Base-by-base conservation (phyloP, 805 yeast species). In the Kodamaea hsintzibuensis region DNA sequence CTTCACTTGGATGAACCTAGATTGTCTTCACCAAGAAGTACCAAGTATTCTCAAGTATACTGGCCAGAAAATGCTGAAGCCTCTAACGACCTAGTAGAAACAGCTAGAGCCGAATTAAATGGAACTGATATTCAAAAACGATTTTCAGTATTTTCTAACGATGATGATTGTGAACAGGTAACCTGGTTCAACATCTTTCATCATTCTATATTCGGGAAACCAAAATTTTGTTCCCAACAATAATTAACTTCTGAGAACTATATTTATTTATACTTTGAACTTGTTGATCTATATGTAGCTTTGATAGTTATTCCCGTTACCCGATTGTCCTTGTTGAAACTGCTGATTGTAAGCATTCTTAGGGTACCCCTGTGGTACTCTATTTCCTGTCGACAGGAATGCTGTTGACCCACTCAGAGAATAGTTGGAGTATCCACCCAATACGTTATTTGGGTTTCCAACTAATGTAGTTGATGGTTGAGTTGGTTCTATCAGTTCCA, bases 101-200 rank as follows among this genome's bases (percentile, higher is more conserved):
- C 54, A 47, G 22, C n/a, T n/a, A n/a, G n/a, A n/a, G n/a, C n/a
- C n/a, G n/a, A n/a, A n/a, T n/a, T n/a, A n/a, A n/a, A 37, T 13
- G 51, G 42, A 40, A 17, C 51, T 27, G 25, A 39, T 45, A 10
- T 19, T 3, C 48, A 42, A 16, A 47, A 38, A 35, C 44, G 49
- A 22, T 14, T 19, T 16, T 51, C 56, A 1, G 25, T 51, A 6
- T 57, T 52, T 40, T 47, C 55, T n/a, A 40, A 37, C 30, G 60
- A 65, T 1, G 61, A 60, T 17, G 69, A 69, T 25, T 82, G 85
- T 65, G 78, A 73, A 25, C 76, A 76, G 2, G 73, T 82, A 9
- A 81, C 83, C 0, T 81, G 85, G 85, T 74, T 63, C 57, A 80
- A 76, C 53, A 74, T 81, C 0, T 77, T 82, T 56, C 82, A 74